Evolutionary conservation across 106 monocot species (phyloP).

Genomic region (Amphibolis antarctica): DNA sequence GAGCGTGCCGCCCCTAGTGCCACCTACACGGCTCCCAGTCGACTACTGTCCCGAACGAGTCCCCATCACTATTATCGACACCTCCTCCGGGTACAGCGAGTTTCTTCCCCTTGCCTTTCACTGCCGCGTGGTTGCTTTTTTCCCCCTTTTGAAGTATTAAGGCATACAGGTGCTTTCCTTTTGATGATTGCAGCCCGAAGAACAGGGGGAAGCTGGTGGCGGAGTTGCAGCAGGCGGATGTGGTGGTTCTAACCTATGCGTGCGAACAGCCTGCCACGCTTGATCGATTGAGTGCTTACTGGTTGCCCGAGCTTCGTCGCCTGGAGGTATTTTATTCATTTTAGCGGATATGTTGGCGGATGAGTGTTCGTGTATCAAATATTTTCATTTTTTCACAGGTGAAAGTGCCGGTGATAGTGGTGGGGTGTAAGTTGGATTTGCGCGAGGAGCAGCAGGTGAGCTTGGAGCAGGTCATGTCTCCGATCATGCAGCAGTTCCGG

Average conservation of each 20-base stretch:
- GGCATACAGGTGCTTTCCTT: background rate
- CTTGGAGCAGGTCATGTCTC: constrained; percentile 86
- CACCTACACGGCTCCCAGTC: constrained; percentile 70
- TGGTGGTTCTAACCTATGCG: constrained; percentile 77
- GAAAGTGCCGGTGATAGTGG: constrained; percentile 81
- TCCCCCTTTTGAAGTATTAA: background rate
- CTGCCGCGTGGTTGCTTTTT: background rate
- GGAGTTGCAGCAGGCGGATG: constrained; percentile 66
- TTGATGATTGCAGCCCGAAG: constrained; percentile 38
- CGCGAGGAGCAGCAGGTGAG: constrained; percentile 71
- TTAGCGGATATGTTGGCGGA: background rate
- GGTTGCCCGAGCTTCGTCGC: constrained; percentile 87
- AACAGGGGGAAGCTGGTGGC: constrained; percentile 41
- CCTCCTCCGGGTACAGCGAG: constrained; percentile 42
- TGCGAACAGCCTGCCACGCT: constrained; percentile 79
- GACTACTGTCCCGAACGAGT: constrained; percentile 91
- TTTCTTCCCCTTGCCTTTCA: background rate
- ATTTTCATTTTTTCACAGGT: constrained; percentile 28
- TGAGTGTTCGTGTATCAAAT: background rate
- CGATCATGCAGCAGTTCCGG: constrained; percentile 90
- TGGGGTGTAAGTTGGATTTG: constrained; percentile 88
- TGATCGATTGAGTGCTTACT: constrained; percentile 77
- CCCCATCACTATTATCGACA: constrained; percentile 91
- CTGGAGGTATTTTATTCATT: constrained; percentile 31
- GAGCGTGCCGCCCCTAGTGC: constrained; percentile 49